Percentiles rank a stretch among this genome's conserved stretches.
Evolutionary conservation across 192 early-diverging fungal species (phyloP).

Genomic region (Gigaspora rosea): DNA sequence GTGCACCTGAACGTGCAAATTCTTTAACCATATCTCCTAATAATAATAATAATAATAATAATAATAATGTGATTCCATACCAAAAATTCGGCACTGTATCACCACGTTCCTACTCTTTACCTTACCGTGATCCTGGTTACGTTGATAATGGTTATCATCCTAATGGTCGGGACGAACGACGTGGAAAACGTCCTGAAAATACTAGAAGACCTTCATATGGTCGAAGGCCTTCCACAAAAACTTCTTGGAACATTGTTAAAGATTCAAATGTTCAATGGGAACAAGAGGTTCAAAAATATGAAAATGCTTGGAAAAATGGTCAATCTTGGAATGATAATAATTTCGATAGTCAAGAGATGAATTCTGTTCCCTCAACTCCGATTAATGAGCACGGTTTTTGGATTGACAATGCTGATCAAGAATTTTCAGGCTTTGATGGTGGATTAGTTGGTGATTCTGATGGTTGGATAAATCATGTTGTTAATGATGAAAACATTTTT

Average conservation of each 20-base stretch:
- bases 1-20: background rate
- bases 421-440: constrained; percentile 22
- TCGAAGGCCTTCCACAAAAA: background rate
- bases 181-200: background rate
- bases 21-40: background rate
- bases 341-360: background rate
- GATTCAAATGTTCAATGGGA: background rate
- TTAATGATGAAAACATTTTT: background rate
- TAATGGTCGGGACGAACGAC: background rate
- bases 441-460: background rate
- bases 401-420: background rate
- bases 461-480: constrained; percentile 12
- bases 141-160: background rate
- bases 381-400: background rate
- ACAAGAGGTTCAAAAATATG: background rate
- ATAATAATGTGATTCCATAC: background rate
- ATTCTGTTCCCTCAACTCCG: background rate
- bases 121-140: background rate
- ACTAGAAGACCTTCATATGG: background rate
- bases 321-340: background rate
- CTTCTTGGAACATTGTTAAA: background rate
- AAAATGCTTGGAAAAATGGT: background rate
- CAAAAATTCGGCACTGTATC: background rate
- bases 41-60: constrained; percentile 2
- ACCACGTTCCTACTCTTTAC: background rate